Conservation (phyloP, 176 grass and related monocot species). For the Triticum turgidum region DNA sequence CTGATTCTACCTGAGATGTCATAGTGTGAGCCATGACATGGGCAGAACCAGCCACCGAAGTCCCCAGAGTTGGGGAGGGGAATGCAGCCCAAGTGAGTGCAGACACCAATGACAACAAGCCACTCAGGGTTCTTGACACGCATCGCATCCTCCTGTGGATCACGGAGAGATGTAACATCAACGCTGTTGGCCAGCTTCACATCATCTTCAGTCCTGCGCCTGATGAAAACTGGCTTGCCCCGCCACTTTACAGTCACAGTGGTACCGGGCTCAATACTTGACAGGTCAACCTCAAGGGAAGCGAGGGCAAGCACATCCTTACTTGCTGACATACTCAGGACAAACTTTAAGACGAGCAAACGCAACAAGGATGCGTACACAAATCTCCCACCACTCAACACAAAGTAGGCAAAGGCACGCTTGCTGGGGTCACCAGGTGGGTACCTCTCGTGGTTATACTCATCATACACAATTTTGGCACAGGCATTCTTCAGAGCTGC, state of each 20-base stretch:
- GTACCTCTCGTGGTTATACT: slow-evolving; percentile 74
- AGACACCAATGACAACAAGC: slow-evolving; percentile 84
- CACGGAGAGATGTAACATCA: slow-evolving; percentile 59
- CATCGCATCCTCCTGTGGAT: slow-evolving; percentile 72
- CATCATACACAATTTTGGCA: slow-evolving; percentile 73
- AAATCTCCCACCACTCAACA: slow-evolving; percentile 84
- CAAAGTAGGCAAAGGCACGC: slow-evolving; percentile 91
- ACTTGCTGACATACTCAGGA: slow-evolving; percentile 90
- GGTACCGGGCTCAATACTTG: slow-evolving; percentile 78
- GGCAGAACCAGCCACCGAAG: slow-evolving; percentile 89
- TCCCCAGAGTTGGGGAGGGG: slow-evolving; percentile 86
- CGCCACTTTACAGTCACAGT: slow-evolving; percentile 95
- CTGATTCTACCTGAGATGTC: slow-evolving; percentile 87
- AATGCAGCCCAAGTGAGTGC: slow-evolving; percentile 90
- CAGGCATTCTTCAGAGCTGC: slow-evolving; percentile 73
- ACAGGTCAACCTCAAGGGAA: slow-evolving; percentile 79
- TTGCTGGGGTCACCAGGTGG: slow-evolving; percentile 79
- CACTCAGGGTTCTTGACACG: slow-evolving; percentile 86
- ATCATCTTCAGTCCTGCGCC: slow-evolving; percentile 82
- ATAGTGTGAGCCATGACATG: slow-evolving; percentile 87
- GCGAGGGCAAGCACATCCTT: slow-evolving; percentile 90
- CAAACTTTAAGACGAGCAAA: slow-evolving; percentile 77
- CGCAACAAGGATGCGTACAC: slow-evolving; percentile 81
- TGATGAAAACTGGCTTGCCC: slow-evolving; percentile 91
- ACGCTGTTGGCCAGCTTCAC: slow-evolving; percentile 85